Evolutionary conservation across 768 basidiomycete genomes (phyloP), one percentile per base, ranked within the genome.

Genomic region (Boletus pseudo-olivaceus): DNA sequence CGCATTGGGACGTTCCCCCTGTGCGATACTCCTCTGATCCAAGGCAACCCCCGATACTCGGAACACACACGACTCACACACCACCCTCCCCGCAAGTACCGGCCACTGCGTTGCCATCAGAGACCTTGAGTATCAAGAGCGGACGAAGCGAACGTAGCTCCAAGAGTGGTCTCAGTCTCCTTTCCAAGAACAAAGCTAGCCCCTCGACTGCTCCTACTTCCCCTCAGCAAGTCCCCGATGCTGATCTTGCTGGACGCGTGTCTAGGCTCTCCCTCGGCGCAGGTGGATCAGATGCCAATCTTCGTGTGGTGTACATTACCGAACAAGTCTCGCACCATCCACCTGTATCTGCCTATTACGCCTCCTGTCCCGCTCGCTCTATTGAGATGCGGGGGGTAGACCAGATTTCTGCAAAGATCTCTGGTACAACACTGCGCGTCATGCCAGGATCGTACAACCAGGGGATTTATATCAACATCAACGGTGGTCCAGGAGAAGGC

Each of bases 301-400:
- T 72, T 47, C 87, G 92, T 33, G 82, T 95, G 41, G 81, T 83
- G 7, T 96, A 82, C 69, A 72, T 95, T 44, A 96, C 93, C 14
- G 95, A 97, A 69, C 95, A 97, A 71, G 85, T 98, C 44, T 97
- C 91, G 2, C 97, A 99, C 72, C 97, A 99, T 64, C 97, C 97
- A 0, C 97, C 97, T 3, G 83, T 98, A 30, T 96, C 93, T 1
- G 85, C 89, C 1, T 96, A 85, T 66, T 85, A 84, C 58, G 91
- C 88, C 7, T 57, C 74, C 5, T 95, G 91, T 69, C 92, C 94
- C 0, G 74, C 82, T 39, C 82, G 84, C 26, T 81, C 82, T 30
- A 66, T 95, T 39, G 85, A 89, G 58, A 77, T 90, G 67, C 73
- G 72, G 17, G 96, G 94, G 5, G 77, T 93, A 53, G 96, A 99